Base-by-base conservation (phyloP, 2,329 filamentous ascomycete genomes). In the Plenodomus lindquistii region DNA sequence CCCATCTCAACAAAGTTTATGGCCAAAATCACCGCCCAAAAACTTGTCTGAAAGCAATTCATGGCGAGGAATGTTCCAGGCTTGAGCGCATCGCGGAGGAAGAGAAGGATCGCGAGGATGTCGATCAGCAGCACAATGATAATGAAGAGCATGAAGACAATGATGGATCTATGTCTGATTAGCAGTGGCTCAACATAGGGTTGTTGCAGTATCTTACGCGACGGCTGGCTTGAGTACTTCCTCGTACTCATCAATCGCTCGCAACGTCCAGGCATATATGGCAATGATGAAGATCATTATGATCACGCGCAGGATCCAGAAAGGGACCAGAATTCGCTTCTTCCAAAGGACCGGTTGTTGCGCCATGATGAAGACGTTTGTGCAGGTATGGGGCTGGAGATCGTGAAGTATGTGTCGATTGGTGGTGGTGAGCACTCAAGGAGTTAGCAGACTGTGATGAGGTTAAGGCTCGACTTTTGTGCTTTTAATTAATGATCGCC, bases 251-350 rank as follows among this genome's bases (percentile, higher is more conserved):
- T 57, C 39, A 8, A 67, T 16, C 8, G 46, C 31, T 19, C 55
- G 54, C 39, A 71, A 47, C n/a, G 63, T 58, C 9, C 48, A 42
- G 7, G 56, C 61, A 41, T 66, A 73, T 37, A 54, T 46, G 13
- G 47, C 61, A 42, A 72, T 63, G 42, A 71, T 55, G 37, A 72
- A 57, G 35, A 71, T 7, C 61, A 71, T 70, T 7, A 69, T 47
- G 21, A 60, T 46, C 36, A 70, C 65, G 13, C 71, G 63, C 18
- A 73, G 37, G 3, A 60, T 44, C 71, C 70, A 74, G 44, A 71
- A 66, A 3, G 71, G 70, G 10, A 74, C 51, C 36, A 74, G 57
- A 29, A 74, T 58, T 39, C 71, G 66, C 62, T 72, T 73, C 56
- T 71, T 67, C 70, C 69, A 73, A 10, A 61, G 20, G 15, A 54